Base-by-base conservation (phyloP, 352 stramenopile genomes). In the Achlya hypogyna region DNA sequence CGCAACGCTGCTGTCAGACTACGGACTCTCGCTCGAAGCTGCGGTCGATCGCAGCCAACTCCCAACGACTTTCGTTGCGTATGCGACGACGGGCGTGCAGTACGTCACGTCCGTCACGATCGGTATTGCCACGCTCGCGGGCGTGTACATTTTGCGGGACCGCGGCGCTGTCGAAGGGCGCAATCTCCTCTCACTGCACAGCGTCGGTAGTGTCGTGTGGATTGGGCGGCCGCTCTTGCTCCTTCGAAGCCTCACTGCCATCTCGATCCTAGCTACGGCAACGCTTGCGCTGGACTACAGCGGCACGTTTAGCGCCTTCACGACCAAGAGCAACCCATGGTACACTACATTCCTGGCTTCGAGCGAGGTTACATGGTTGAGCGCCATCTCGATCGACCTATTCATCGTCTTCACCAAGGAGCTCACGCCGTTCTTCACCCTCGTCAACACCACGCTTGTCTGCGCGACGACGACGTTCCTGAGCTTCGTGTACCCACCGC, bases 141-240 rank as follows among this genome's bases (percentile, higher is more conserved):
- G 14, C 49, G 22, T 32, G 12, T 56, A 32, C 49, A 42, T 23
- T 9, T 5, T 25, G 12, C 27, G 12, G 5, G 27, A 20, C 27
- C 5, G 51, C 25, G 12, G 27, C 14, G 4, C 10, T 8, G 10
- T 62, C n/a, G 29, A 47, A 25, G 53, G 53, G 3, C 53, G 53
- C 1, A 62, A 62, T 49, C 1, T 62, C 4, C 8, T 47, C 8
- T 25, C 29, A 1, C 28, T 62, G 23, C 25, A 62, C 35, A 28
- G 53, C 16, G 53, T 62, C 16, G 53, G 23, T 20, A 35, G 29
- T 20, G 20, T 56, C 14, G 35, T 56, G 1, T 65, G 59, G 47
- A 56, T 65, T 25, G 59, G 59, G 8, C 59, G 59, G 25, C 40
- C 35, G 18, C 42, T 65, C 2, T 23, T 65, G 1, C 22, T 65